phyloP scores from a whole-genome alignment of 2,329 filamentous ascomycete genomes.

The Epichloe elymi region DNA sequence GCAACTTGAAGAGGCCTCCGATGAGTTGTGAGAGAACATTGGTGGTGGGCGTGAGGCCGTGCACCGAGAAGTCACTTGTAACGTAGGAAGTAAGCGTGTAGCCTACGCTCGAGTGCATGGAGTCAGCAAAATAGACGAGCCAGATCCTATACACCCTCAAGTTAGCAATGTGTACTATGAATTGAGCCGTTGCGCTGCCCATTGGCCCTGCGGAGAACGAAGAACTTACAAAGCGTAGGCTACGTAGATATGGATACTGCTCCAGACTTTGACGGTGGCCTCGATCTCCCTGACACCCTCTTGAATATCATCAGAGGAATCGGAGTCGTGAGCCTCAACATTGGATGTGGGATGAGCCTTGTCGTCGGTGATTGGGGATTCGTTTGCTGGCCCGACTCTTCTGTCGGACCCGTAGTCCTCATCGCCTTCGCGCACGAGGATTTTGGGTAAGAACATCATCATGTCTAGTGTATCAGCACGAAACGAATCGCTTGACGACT shows the following conservation, averaged over 20 bases:
- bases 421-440: constrained; percentile 1
- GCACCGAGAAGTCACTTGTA: constrained; percentile 32
- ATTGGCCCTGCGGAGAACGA: background rate
- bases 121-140: constrained; percentile 4
- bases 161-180: constrained; percentile 16
- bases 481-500: background rate
- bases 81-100: constrained; percentile 1
- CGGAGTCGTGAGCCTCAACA: background rate
- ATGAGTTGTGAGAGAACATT: constrained; percentile 40
- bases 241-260: background rate
- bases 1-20: constrained; percentile 46
- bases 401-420: background rate
- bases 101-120: constrained; percentile 2
- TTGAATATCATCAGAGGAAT: background rate
- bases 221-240: constrained; percentile 1
- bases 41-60: constrained; percentile 41
- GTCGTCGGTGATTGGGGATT: background rate
- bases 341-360: background rate
- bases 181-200: background rate
- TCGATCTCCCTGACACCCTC: background rate
- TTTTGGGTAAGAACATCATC: constrained; percentile 2
- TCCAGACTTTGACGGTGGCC: background rate
- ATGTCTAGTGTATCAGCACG: background rate
- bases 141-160: constrained; percentile 3
- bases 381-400: background rate